Base-by-base conservation (phyloP, 805 yeast species). In the Metschnikowia orientalis region DNA sequence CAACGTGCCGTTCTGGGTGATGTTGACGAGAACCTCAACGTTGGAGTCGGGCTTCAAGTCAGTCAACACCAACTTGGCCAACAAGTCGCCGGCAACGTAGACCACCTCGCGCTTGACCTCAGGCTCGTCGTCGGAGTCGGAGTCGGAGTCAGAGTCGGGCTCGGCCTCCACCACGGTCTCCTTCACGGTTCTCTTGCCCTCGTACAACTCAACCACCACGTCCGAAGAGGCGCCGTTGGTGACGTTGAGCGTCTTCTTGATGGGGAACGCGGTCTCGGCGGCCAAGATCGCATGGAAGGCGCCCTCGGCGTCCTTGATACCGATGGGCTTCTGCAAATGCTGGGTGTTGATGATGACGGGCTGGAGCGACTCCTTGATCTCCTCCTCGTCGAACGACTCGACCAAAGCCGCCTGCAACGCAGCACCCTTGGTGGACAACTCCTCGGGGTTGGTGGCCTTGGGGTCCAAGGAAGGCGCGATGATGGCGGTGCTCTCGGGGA, bases 371-470 rank as follows among this genome's bases (percentile, higher is more conserved):
- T 87, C 95, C 29, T 71, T 67, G 50, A 81, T 69, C 62, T 87
- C 92, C 42, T 84, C 95, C 33, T 75, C 87, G 53, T 81, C 92
- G 51, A 86, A 94, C 38, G 77, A 69, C 52, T 82, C 90, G 43
- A 82, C 68, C 51, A 90, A 70, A 23, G 95, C 78, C 32, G 96
- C 98, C 73, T 92, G 97, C 57, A 90, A 74, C 43, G 97, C 96
- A 38, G 96, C 94, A 65, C 98, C 98, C 55, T 94, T 81, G 45
- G 95, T 80, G 45, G 82, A 70, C 53, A 88, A 72, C 69, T 92
- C 97, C 54, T 85, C 80, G 40, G 98, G 97, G 64, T 85, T 77
- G 41, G 79, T 57, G 37, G 92, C 84, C 63, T 86, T 87, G 41
- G 83, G 49, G 58, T 85, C 90, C 41, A 71, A 54, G 14, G 50